Evolutionary conservation across 164 flowering plant species (phyloP).

Genomic region (Dillenia suffruticosa): DNA sequence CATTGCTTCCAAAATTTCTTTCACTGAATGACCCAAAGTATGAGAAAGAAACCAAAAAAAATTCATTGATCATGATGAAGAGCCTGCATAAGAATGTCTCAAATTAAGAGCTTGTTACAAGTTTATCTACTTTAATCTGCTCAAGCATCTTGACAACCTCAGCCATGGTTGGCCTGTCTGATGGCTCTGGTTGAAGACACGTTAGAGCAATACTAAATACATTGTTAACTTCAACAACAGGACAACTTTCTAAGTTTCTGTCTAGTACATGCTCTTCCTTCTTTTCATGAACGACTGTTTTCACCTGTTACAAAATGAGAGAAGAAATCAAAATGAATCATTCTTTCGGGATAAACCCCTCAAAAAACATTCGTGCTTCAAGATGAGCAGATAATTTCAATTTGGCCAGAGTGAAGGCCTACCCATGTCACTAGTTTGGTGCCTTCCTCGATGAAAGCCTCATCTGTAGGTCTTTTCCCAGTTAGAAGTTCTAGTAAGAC

Average conservation of each 20-base stretch:
- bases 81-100: no score
- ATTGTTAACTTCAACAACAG: constrained; percentile 49
- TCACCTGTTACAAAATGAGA: constrained; percentile 50
- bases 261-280: constrained; percentile 71
- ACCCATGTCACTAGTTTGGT: constrained; percentile 95
- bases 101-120: constrained; percentile 18
- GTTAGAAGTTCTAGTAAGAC: constrained; percentile 88
- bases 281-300: constrained; percentile 56
- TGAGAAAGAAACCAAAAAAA: no score
- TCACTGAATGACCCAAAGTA: no score
- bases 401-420: constrained; percentile 11
- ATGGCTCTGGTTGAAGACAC: constrained; percentile 84
- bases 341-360: no score
- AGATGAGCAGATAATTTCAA: no score
- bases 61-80: no score
- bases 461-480: constrained; percentile 84
- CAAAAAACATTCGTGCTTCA: no score
- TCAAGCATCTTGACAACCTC: constrained; percentile 89
- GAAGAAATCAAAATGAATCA: background rate
- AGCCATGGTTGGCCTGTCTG: constrained; percentile 79
- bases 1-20: no score
- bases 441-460: constrained; percentile 77
- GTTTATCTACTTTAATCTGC: constrained; percentile 36
- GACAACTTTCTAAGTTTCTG: constrained; percentile 37
- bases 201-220: constrained; percentile 59